Conservation (phyloP, 2,329 filamentous ascomycete genomes). For the Epichloe sp. region DNA sequence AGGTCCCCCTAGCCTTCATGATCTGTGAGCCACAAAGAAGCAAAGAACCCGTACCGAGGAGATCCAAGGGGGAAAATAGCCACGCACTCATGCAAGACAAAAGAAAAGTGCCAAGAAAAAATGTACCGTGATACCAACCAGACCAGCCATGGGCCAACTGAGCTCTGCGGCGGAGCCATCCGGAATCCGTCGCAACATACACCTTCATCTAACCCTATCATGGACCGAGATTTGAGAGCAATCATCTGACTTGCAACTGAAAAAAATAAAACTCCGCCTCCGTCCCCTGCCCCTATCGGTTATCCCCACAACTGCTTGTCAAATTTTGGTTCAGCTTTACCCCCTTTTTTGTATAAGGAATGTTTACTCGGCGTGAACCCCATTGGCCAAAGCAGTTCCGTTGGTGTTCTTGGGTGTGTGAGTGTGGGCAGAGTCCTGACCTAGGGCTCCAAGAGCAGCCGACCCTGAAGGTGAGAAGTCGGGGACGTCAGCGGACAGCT, state of each 20-base stretch:
- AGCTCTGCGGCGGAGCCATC: neutral
- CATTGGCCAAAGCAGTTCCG: slow-evolving; percentile 5
- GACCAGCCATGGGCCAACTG: neutral
- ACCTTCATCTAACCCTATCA: neutral
- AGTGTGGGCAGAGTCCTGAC: neutral
- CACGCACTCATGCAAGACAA: neutral
- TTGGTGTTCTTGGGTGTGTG: slow-evolving; percentile 3
- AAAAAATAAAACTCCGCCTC: neutral
- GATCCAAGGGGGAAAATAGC: neutral
- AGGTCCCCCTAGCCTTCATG: neutral
- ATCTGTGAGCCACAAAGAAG: neutral
- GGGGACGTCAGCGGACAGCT: slow-evolving; percentile 26
- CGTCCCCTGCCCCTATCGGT: neutral
- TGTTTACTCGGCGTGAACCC: slow-evolving; percentile 4
- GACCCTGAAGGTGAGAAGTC: slow-evolving; percentile 24
- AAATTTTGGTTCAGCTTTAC: neutral
- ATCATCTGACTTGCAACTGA: neutral
- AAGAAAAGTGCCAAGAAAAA: neutral
- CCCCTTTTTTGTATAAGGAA: neutral
- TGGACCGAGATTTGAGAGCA: neutral
- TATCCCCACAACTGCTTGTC: neutral
- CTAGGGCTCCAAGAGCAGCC: neutral
- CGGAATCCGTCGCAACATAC: neutral
- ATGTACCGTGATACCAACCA: neutral
- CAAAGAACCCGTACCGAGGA: neutral